Conservation (phyloP, 2,329 filamentous ascomycete genomes). For the Botrytis hyacinthi region DNA sequence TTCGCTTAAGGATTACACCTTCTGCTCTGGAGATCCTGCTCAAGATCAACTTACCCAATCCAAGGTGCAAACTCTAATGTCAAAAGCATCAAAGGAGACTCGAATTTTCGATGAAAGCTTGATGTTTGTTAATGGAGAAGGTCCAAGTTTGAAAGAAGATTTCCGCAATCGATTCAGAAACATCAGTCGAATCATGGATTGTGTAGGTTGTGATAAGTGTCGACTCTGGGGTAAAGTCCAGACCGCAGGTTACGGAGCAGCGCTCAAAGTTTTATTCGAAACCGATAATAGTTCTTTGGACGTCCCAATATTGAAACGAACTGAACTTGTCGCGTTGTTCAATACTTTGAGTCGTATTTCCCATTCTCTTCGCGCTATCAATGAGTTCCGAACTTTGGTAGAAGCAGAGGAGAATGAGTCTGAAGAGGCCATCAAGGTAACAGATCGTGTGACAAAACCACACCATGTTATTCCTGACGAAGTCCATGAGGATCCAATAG, state of each 20-base stretch:
- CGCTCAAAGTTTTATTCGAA: constrained; percentile 93
- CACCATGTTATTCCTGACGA: constrained; percentile 42
- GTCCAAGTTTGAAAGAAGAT: constrained; percentile 84
- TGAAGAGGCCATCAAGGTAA: constrained; percentile 27
- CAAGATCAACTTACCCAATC: constrained; percentile 78
- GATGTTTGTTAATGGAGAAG: constrained; percentile 84
- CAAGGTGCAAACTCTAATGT: constrained; percentile 75
- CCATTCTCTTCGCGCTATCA: constrained; percentile 72
- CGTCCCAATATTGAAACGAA: constrained; percentile 73
- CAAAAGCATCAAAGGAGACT: constrained; percentile 64
- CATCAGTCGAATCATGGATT: constrained; percentile 96
- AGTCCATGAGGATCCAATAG: constrained; percentile 39
- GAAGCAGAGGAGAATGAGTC: constrained; percentile 40
- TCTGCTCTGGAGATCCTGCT: constrained; percentile 79
- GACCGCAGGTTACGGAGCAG: constrained; percentile 90
- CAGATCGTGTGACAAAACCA: constrained; percentile 42
- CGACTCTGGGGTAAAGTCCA: constrained; percentile 97
- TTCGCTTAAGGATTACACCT: constrained; percentile 78
- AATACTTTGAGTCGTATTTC: constrained; percentile 91
- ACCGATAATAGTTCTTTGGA: constrained; percentile 64
- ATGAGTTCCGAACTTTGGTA: constrained; percentile 64
- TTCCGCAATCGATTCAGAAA: constrained; percentile 98
- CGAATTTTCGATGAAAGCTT: constrained; percentile 91
- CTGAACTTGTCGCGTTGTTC: constrained; percentile 89
- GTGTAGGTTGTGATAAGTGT: constrained; percentile 97